phyloP scores from a whole-genome alignment of 2,329 filamentous ascomycete genomes.

The Ophiostoma pallidulum region DNA sequence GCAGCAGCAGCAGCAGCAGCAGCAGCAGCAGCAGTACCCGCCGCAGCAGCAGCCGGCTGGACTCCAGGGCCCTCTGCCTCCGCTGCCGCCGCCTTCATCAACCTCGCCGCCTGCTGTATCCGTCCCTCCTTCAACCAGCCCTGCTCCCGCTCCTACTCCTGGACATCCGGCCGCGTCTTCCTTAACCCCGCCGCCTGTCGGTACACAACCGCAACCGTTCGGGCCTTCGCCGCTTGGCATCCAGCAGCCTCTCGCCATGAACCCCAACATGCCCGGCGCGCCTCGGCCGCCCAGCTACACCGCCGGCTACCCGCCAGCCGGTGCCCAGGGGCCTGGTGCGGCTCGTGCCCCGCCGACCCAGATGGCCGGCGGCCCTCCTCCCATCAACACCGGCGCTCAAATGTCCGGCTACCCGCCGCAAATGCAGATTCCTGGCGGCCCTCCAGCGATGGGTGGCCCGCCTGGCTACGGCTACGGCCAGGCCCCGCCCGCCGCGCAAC shows the following conservation, averaged over 20 bases:
- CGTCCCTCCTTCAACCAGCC: constrained; percentile 32
- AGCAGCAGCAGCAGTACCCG: constrained; percentile 18
- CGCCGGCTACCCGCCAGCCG: constrained; percentile 42
- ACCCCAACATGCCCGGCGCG: constrained; percentile 40
- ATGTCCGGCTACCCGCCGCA: constrained; percentile 50
- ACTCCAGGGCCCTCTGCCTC: constrained; percentile 11
- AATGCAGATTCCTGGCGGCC: constrained; percentile 35
- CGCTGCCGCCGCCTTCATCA: constrained; percentile 5
- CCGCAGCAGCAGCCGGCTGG: constrained; percentile 23
- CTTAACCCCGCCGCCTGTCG: constrained; percentile 8
- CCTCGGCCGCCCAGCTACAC: constrained; percentile 57
- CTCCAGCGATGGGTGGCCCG: constrained; percentile 34
- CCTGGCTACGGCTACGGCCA: constrained; percentile 43
- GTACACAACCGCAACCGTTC: constrained; percentile 6
- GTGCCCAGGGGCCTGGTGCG: background rate
- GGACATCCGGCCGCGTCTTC: constrained; percentile 6
- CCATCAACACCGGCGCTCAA: constrained; percentile 56
- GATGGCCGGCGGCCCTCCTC: constrained; percentile 55
- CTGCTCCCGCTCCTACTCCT: constrained; percentile 14
- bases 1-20: constrained; percentile 7
- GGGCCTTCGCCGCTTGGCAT: constrained; percentile 12
- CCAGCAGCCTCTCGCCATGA: constrained; percentile 50
- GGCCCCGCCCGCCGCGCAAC: constrained; percentile 29
- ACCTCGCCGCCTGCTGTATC: constrained; percentile 28
- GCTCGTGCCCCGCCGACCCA: constrained; percentile 48